Conservation (phyloP, 2,329 filamentous ascomycete species). For the Aureobasidium subglaciale region DNA sequence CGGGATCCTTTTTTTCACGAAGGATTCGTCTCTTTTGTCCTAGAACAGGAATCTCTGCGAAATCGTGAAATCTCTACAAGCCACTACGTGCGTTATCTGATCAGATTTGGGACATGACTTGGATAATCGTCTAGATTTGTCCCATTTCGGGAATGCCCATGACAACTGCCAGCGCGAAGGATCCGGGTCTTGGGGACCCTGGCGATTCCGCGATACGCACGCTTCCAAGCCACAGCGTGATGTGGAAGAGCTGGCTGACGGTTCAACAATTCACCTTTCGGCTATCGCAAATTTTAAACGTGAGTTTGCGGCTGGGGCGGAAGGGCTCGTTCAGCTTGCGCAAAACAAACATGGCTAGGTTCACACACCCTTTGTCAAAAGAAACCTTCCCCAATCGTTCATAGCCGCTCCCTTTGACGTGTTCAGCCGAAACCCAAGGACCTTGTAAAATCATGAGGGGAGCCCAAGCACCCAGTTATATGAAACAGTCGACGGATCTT, state of each 20-base stretch:
- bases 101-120: background rate
- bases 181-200: background rate
- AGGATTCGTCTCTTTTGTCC: background rate
- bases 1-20: background rate
- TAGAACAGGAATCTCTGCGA: background rate
- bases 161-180: background rate
- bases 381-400: background rate
- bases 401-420: background rate
- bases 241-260: background rate
- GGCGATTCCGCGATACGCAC: background rate
- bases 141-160: background rate
- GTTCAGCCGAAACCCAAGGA: background rate
- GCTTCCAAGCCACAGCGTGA: background rate
- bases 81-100: background rate
- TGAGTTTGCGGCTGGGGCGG: background rate
- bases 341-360: background rate
- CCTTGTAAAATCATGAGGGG: background rate
- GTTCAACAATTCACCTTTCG: background rate
- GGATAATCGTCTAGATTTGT: background rate
- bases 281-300: background rate
- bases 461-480: background rate
- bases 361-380: background rate
- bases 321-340: background rate
- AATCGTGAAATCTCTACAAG: background rate
- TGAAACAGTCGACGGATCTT: slow-evolving; percentile 6